Base-by-base conservation (phyloP, 2,329 filamentous ascomycete genomes). In the Xylariomycetidae sp. region DNA sequence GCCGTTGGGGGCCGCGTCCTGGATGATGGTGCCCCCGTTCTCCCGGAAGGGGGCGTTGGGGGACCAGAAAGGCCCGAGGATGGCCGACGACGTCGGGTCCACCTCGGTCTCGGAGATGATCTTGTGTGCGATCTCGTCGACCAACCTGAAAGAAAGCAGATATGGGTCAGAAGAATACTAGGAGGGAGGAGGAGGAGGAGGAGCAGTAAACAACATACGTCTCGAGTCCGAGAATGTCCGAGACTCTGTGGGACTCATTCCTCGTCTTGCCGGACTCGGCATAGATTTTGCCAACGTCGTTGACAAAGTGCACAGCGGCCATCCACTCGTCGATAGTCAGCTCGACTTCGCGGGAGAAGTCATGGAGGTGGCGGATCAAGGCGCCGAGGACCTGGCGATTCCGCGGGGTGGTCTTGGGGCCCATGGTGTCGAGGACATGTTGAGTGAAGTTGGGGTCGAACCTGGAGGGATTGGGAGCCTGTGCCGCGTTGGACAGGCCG, bases 361-460 rank as follows among this genome's bases (percentile, higher is more conserved):
- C 82, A 66, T 89, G 85, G 38, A 89, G 69, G 64, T 88, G 83
- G 30, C 64, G 69, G 60, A 88, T 80, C 48, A 88, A 61, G 17
- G 74, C 68, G 40, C 67, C 59, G 51, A 88, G 65, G 49, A 88
- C 68, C 44, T 76, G 66, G 38, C 80, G 73, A 50, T 78, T 73
- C 40, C 85, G 71, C 37, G 82, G 75, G 33, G 72, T 66, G 10
- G 78, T 77, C 50, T 84, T 78, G 49, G 82, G 79, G 33, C 82
- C 78, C 69, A 87, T 88, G 49, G 79, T 72, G 44, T 85, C 74
- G 55, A 88, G 70, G 61, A 88, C 82, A 58, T 79, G 72, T 48
- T 79, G 63, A 33, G 85, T 90, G 67, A 89, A 88, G 63, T 73
- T 75, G 49, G 85, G 85, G 59, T 90, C 85, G 66, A 85, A 88